Evolutionary conservation across 176 grass and related monocot species (phyloP), one percentile per base, ranked within the genome.

Genomic region (Eleusine coracana): DNA sequence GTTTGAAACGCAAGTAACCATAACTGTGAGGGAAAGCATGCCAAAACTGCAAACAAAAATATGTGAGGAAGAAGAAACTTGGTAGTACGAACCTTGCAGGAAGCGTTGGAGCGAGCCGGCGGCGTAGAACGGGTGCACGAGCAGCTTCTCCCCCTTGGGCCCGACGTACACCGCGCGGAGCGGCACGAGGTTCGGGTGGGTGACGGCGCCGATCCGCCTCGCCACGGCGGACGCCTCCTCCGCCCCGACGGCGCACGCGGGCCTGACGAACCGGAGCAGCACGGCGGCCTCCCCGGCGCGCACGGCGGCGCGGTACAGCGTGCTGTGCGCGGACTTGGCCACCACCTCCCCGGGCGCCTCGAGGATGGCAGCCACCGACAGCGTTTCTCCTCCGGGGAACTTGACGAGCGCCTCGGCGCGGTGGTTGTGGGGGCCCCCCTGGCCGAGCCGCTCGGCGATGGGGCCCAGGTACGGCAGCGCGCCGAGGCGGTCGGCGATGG

Each of bases 331-430:
- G 5, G 96, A 98, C 85, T 98, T 98, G 76, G 88, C 90, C 13
- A 98, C 91, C 61, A 98, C 96, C 90, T 98, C 92, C 49, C 96
- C 92, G 0, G 96, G 96, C 13, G 96, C 92, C 88, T 98, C 96
- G 37, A 98, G 87, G 73, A 98, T 95, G 49, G 84, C 89, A 15
- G 70, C 85, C 52, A 93, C 89, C 77, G 96, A 85, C 40, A 98
- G 88, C 71, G 59, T 73, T 87, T 98, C 96, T 1, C 92, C 96
- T 36, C 96, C 96, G 75, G 86, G 72, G 89, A 98, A 98, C 77
- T 69, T 90, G 44, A 95, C 80, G 70, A 98, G 86, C 59, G 71
- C 89, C 73, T 93, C 82, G 3, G 83, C 79, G 11, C 73, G 21
- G 6, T 10, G 50, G 76, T 8, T 40, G 28, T 71, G 12, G 39